These are phyloP conservation scores for Hypoxylon intermedium DNA, from an alignment of 495 filamentous ascomycete genomes.

Conservation along the genomic window DNA sequence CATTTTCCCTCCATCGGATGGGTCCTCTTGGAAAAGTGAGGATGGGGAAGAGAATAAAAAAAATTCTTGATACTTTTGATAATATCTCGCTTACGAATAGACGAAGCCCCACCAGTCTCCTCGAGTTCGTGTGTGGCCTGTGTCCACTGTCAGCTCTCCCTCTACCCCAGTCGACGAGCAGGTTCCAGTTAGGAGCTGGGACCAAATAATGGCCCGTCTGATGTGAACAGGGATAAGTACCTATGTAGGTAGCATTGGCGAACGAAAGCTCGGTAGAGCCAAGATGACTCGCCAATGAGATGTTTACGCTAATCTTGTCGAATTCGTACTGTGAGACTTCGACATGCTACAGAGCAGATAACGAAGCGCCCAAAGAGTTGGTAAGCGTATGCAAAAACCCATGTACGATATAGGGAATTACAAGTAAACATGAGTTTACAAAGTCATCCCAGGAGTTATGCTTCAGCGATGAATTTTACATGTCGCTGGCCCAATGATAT, in stretches of 20 bases:
- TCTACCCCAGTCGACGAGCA: conserved; percentile 10
- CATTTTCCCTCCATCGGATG: conserved; percentile 11
- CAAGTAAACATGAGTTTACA: neutral
- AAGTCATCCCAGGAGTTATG: neutral
- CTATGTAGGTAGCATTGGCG: conserved; percentile 18
- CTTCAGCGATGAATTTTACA: neutral
- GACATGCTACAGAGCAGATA: conserved; percentile 17
- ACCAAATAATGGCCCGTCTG: conserved; percentile 10
- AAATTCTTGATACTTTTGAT: conserved; percentile 17
- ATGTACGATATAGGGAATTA: conserved; percentile 14
- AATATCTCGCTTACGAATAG: conserved; percentile 16
- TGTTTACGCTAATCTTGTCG: conserved; percentile 7
- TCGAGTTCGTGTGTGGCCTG: conserved; percentile 10
- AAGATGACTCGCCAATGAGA: conserved; percentile 20
- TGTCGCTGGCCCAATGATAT: neutral
- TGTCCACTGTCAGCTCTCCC: conserved; percentile 13
- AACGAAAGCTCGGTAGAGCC: conserved; percentile 24
- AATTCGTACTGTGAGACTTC: conserved; percentile 18
- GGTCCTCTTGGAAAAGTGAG: neutral
- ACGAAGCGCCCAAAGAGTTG: conserved; percentile 29
- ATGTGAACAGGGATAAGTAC: conserved; percentile 16
- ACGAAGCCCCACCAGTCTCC: conserved; percentile 17
- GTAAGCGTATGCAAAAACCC: conserved; percentile 17
- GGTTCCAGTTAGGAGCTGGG: conserved; percentile 22
- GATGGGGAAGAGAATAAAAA: conserved; percentile 18